These are phyloP conservation scores for Chrysanthemum seticuspe DNA, from an alignment of 129 eudicot species.

Conservation along the genomic window DNA sequence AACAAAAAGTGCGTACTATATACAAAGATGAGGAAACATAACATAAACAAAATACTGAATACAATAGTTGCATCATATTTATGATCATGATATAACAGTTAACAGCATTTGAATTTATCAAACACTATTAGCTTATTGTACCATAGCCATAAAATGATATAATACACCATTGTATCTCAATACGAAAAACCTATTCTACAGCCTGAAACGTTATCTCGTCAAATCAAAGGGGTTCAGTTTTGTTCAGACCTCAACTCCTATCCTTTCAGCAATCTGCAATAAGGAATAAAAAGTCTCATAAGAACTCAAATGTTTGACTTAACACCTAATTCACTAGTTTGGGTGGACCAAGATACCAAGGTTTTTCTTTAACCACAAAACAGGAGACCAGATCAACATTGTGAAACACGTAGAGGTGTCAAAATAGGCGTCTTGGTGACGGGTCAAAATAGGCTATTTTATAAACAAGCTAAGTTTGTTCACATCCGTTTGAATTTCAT, in stretches of 20 bases:
- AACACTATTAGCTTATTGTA: not conserved
- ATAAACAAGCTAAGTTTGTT: too few relatives aligned
- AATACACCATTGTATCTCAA: conserved; percentile 16
- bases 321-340: not conserved
- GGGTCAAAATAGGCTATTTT: too few relatives aligned
- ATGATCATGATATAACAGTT: conserved; percentile 5
- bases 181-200: conserved; percentile 25
- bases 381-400: not conserved
- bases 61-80: conserved; percentile 21
- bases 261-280: conserved; percentile 84
- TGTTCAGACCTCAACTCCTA: conserved; percentile 71
- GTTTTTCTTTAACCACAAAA: not conserved
- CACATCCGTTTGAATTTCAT: too few relatives aligned
- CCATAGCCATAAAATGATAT: conserved; percentile 25
- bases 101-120: not conserved
- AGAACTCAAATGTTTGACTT: not conserved
- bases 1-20: conserved; percentile 14
- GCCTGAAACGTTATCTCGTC: conserved; percentile 19
- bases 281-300: not conserved
- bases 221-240: conserved; percentile 12
- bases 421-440: too few relatives aligned
- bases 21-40: conserved; percentile 20
- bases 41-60: not conserved
- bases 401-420: too few relatives aligned
- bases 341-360: not conserved